phyloP scores from a whole-genome alignment of 164 flowering plant species.

The Magnolia changhungtana region DNA sequence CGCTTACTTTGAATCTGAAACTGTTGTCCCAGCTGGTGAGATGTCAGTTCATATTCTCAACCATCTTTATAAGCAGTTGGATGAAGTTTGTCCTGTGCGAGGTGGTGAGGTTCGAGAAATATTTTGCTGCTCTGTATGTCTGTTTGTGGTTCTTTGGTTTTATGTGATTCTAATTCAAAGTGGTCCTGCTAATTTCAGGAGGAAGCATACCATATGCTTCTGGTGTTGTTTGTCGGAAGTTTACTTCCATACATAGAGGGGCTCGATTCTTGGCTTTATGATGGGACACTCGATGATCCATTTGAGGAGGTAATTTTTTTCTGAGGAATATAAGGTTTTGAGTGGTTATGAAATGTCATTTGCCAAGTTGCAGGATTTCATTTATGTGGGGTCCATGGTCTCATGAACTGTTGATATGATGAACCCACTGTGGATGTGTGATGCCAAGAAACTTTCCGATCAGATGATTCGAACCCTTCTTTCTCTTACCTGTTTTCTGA shows the following conservation, averaged over 20 bases:
- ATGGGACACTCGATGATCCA: slow-evolving; percentile 94
- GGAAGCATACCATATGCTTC: slow-evolving; percentile 73
- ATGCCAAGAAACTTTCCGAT: neutral
- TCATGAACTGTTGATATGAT: neutral
- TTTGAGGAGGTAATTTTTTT: slow-evolving; percentile 67
- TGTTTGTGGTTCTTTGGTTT: neutral
- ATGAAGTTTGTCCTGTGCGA: slow-evolving; percentile 82
- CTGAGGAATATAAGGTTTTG: neutral
- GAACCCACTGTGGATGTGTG: neutral
- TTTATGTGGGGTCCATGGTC: neutral
- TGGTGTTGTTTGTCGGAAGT: slow-evolving; percentile 67
- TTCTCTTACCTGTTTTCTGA: neutral
- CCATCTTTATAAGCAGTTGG: slow-evolving; percentile 66
- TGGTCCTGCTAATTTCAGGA: slow-evolving; percentile 52
- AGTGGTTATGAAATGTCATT: neutral
- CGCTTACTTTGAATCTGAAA: slow-evolving; percentile 37
- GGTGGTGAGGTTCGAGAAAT: slow-evolving; percentile 81
- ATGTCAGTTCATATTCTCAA: slow-evolving; percentile 76
- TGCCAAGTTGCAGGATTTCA: neutral
- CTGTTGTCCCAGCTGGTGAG: slow-evolving; percentile 60
- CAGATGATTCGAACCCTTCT: neutral
- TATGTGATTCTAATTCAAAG: slow-evolving; percentile 6
- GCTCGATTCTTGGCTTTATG: slow-evolving; percentile 95
- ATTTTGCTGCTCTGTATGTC: neutral
- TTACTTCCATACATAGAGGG: slow-evolving; percentile 74